These are phyloP conservation scores for Alternaria brassicae DNA, from an alignment of 2,329 filamentous ascomycete genomes.

Conservation along the genomic window DNA sequence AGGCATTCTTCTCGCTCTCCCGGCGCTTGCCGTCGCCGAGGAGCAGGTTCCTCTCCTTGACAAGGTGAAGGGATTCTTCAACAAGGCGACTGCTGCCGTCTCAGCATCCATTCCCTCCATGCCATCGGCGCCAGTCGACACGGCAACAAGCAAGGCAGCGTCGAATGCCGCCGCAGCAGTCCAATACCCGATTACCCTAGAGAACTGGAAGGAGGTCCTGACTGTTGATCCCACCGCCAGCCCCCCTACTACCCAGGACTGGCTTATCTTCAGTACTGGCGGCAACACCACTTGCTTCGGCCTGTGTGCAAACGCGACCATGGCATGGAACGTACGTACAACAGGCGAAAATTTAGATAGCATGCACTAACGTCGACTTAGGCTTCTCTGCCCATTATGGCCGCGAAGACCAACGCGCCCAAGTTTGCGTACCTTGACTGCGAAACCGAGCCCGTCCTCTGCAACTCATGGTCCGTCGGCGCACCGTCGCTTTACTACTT, in stretches of 20 bases:
- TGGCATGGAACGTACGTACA: conserved; percentile 61
- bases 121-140: conserved; percentile 51
- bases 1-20: conserved; percentile 59
- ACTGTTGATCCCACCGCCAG: conserved; percentile 65
- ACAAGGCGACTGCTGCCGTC: conserved; percentile 63
- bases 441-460: conserved; percentile 75
- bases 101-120: conserved; percentile 58
- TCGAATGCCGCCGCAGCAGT: conserved; percentile 61
- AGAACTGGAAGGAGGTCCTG: conserved; percentile 75
- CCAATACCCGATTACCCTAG: conserved; percentile 67
- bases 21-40: conserved; percentile 60
- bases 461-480: conserved; percentile 73
- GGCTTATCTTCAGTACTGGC: conserved; percentile 77
- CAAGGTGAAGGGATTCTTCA: conserved; percentile 63
- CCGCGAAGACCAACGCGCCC: conserved; percentile 66
- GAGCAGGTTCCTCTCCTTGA: conserved; percentile 68
- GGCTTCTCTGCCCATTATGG: conserved; percentile 69
- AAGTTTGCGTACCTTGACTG: conserved; percentile 76
- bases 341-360: background rate
- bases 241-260: conserved; percentile 70
- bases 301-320: conserved; percentile 69
- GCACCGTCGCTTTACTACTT: conserved; percentile 72
- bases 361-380: conserved; percentile 39
- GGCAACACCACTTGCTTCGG: conserved; percentile 81
- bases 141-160: conserved; percentile 59